Evolutionary conservation across 2,329 filamentous ascomycete genomes (phyloP).

Genomic region (Penicillium sp.): DNA sequence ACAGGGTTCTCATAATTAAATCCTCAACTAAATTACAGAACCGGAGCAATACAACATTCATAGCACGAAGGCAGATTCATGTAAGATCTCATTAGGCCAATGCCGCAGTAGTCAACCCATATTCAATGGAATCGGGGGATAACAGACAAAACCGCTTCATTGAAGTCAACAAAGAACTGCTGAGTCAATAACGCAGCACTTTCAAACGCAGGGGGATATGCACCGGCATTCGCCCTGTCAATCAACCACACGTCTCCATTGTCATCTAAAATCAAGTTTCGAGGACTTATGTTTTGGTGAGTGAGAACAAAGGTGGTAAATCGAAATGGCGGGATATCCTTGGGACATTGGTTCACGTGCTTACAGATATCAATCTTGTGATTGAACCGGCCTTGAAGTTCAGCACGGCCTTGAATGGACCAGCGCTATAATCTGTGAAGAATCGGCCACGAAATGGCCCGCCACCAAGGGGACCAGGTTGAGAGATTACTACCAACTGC

Average conservation of each 20-base stretch:
- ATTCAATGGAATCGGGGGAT: conserved; percentile 23
- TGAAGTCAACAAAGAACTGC: conserved; percentile 20
- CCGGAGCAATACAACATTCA: background rate
- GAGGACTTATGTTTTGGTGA: conserved; percentile 21
- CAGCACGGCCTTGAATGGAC: conserved; percentile 17
- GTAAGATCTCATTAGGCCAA: conserved; percentile 12
- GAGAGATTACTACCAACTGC: conserved; percentile 12
- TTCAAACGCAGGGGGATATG: conserved; percentile 26
- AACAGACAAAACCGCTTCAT: conserved; percentile 16
- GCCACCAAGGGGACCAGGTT: conserved; percentile 18
- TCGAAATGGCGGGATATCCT: conserved; percentile 15
- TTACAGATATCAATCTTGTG: conserved; percentile 28
- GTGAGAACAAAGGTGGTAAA: conserved; percentile 20
- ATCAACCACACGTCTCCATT: conserved; percentile 14
- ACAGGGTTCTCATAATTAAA: no score
- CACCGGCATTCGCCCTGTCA: conserved; percentile 22
- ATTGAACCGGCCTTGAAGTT: conserved; percentile 27
- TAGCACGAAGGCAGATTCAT: background rate
- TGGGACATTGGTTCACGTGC: conserved; percentile 7
- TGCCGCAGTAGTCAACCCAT: conserved; percentile 18
- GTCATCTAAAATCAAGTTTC: conserved; percentile 18
- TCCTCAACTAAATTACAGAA: background rate
- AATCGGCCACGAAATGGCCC: conserved; percentile 19
- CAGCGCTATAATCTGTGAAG: conserved; percentile 25
- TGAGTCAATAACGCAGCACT: conserved; percentile 15